Evolutionary conservation across 306 rosid genomes (phyloP).

Genomic region (Vigna mungo): DNA sequence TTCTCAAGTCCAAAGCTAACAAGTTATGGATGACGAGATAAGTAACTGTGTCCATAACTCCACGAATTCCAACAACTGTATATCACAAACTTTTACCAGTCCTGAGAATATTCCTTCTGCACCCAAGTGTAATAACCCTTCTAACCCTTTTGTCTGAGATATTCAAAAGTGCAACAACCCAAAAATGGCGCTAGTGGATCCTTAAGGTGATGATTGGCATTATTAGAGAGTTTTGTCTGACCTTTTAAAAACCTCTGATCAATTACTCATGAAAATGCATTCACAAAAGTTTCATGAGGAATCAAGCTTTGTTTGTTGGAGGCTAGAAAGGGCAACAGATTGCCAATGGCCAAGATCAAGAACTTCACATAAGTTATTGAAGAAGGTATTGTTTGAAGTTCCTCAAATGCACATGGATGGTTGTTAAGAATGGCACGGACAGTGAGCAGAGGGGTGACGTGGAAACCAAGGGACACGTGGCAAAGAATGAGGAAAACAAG

Average conservation of each 20-base stretch:
- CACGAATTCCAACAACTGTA: slow-evolving; percentile 77
- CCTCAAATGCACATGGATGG: slow-evolving; percentile 71
- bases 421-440: too few relatives aligned
- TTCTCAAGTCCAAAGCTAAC: slow-evolving; percentile 82
- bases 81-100: slow-evolving; percentile 72
- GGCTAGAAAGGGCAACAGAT: slow-evolving; percentile 48
- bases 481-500: too few relatives aligned
- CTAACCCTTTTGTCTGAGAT: slow-evolving; percentile 40
- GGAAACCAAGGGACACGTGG: too few relatives aligned
- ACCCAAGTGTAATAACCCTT: slow-evolving; percentile 43
- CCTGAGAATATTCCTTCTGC: slow-evolving; percentile 53
- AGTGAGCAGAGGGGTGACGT: too few relatives aligned
- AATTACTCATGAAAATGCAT: slow-evolving; percentile 52
- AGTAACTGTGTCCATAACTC: slow-evolving; percentile 71
- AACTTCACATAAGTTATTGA: slow-evolving; percentile 62
- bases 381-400: slow-evolving; percentile 77
- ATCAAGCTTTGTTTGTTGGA: slow-evolving; percentile 72
- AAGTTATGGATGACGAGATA: slow-evolving; percentile 69
- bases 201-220: slow-evolving; percentile 58
- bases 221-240: slow-evolving; percentile 66
- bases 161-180: slow-evolving; percentile 54
- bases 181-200: slow-evolving; percentile 54
- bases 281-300: slow-evolving; percentile 52
- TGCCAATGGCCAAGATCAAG: slow-evolving; percentile 52
- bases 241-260: slow-evolving; percentile 65